Evolutionary conservation across 164 flowering plant genomes (phyloP).

Genomic region (Chimonanthus praecox): DNA sequence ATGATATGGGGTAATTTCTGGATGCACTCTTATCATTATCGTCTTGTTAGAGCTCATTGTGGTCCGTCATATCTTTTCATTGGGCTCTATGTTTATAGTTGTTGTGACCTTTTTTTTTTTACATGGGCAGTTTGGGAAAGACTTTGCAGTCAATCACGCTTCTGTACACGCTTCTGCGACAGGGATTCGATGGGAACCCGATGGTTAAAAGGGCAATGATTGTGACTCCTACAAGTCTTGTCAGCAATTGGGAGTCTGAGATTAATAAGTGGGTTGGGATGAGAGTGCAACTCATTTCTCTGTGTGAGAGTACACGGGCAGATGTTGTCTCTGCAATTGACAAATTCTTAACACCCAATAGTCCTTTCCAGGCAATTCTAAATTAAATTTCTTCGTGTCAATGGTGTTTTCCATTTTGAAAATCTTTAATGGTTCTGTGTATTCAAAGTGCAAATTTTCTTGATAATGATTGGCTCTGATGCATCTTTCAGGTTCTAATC

Average conservation of each 20-base stretch:
- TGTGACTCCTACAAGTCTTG: conserved; percentile 97
- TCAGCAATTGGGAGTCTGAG: conserved; percentile 98
- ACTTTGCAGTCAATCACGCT: conserved; percentile 94
- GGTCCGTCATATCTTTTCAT: neutral
- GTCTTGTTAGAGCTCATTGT: neutral
- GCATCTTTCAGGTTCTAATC: conserved; percentile 64
- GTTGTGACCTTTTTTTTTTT: neutral
- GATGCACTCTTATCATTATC: neutral
- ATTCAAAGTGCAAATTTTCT: neutral
- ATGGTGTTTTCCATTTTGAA: neutral
- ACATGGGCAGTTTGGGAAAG: conserved; percentile 77
- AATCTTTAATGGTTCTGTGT: neutral
- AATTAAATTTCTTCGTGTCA: neutral
- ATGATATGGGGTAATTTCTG: conserved; percentile 91
- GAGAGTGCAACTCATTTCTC: conserved; percentile 77
- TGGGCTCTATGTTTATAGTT: neutral
- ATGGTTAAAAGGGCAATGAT: conserved; percentile 89
- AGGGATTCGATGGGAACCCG: conserved; percentile 96
- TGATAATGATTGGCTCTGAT: conserved; percentile 13
- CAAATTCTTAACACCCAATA: conserved; percentile 49
- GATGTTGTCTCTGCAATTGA: conserved; percentile 87
- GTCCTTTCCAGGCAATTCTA: conserved; percentile 57
- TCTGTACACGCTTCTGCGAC: conserved; percentile 83
- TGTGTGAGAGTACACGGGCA: conserved; percentile 88
- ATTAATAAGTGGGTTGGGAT: conserved; percentile 90